These are phyloP conservation scores for Pisolithus sp. DNA, from an alignment of 768 basidiomycete genomes.

Conservation along the genomic window DNA sequence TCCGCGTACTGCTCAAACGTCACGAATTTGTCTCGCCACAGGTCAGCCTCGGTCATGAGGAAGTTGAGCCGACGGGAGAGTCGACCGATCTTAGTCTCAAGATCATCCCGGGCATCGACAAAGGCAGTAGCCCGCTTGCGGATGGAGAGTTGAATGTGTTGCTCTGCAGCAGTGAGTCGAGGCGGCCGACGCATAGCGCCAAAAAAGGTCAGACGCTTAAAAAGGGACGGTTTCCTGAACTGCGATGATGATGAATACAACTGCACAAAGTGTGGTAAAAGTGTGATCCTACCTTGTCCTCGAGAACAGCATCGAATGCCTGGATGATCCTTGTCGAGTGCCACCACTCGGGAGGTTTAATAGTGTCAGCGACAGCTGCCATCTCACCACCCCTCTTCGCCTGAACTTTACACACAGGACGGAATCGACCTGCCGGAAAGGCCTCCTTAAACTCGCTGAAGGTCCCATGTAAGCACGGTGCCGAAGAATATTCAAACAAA, in stretches of 20 bases:
- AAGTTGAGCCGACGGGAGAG: conserved; percentile 82
- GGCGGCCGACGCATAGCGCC: conserved; percentile 66
- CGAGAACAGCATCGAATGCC: conserved; percentile 82
- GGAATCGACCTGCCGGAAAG: conserved; percentile 87
- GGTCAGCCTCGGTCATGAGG: conserved; percentile 83
- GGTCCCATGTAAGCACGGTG: conserved; percentile 5
- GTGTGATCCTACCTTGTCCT: conserved; percentile 59
- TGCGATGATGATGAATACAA: conserved; percentile 22
- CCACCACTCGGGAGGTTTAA: conserved; percentile 93
- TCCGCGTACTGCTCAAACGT: conserved; percentile 93
- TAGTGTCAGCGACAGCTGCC: conserved; percentile 80
- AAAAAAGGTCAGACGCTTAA: conserved; percentile 78
- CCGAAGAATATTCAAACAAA: not conserved
- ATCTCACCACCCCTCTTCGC: conserved; percentile 76
- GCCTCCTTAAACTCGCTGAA: conserved; percentile 88
- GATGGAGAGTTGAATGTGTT: conserved; percentile 81
- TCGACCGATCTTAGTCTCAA: conserved; percentile 90
- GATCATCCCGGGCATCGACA: conserved; percentile 87
- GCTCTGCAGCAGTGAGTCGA: conserved; percentile 72
- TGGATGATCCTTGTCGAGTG: conserved; percentile 85
- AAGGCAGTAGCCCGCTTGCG: conserved; percentile 92
- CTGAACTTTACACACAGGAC: conserved; percentile 87
- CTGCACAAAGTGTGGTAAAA: not conserved
- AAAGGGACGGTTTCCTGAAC: conserved; percentile 84
- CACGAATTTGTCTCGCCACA: conserved; percentile 92